These are phyloP conservation scores for Maudiozyma barnettii DNA, from an alignment of 805 yeast genomes.

Conservation along the genomic window DNA sequence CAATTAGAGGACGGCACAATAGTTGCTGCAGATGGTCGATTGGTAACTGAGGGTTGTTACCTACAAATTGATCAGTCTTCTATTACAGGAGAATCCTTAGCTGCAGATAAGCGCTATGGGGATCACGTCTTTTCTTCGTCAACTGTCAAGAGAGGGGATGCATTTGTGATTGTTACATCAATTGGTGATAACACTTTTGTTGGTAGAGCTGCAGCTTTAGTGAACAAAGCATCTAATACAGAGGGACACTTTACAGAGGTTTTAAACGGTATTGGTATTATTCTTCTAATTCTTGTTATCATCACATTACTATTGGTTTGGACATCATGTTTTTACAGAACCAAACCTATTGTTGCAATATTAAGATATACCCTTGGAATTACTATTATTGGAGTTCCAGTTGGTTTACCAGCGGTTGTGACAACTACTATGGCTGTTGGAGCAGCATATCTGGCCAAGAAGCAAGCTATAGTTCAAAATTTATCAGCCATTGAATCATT, in stretches of 20 bases:
- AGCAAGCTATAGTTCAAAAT: slow-evolving; percentile 94
- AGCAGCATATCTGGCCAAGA: slow-evolving; percentile 96
- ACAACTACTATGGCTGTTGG: slow-evolving; percentile 99
- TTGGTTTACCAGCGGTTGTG: slow-evolving; percentile 96
- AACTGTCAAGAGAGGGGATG: slow-evolving; percentile 92
- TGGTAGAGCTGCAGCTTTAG: slow-evolving; percentile 96
- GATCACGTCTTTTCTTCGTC: slow-evolving; percentile 87
- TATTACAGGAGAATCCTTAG: slow-evolving; percentile 93
- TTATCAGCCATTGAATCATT: slow-evolving; percentile 93
- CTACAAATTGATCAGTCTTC: slow-evolving; percentile 94
- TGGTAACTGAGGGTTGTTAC: slow-evolving; percentile 75
- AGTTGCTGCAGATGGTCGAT: slow-evolving; percentile 86
- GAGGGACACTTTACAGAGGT: slow-evolving; percentile 95
- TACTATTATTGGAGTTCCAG: slow-evolving; percentile 96
- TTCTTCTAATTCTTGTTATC: slow-evolving; percentile 78
- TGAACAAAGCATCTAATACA: slow-evolving; percentile 87
- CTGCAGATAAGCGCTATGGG: slow-evolving; percentile 85
- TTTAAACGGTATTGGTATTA: slow-evolving; percentile 93
- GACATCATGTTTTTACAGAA: slow-evolving; percentile 90
- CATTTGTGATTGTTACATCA: slow-evolving; percentile 85
- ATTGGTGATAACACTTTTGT: slow-evolving; percentile 93
- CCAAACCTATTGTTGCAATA: slow-evolving; percentile 74
- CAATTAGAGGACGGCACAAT: slow-evolving; percentile 90
- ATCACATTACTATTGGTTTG: slow-evolving; percentile 80
- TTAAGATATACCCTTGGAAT: slow-evolving; percentile 89